These are phyloP conservation scores for Eucalyptus albens DNA, from an alignment of 345 rosid genomes.

Conservation along the genomic window DNA sequence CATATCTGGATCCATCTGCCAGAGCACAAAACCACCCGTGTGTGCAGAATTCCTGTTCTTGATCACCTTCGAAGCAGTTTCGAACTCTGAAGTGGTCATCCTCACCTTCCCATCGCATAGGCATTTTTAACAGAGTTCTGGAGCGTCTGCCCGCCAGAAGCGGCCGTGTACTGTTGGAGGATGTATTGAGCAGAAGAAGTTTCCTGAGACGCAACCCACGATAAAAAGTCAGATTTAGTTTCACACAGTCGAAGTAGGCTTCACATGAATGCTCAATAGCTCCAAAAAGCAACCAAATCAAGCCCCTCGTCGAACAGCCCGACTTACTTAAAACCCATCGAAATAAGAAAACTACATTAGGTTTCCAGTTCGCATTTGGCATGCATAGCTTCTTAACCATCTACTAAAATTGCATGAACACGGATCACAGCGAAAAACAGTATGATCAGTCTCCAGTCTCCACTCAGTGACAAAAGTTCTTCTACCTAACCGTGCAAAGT, in stretches of 20 bases:
- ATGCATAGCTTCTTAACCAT: neutral
- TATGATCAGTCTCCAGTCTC: neutral
- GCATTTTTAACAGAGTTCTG: slow-evolving; percentile 1
- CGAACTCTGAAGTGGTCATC: slow-evolving; percentile 3
- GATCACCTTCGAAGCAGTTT: slow-evolving; percentile 1
- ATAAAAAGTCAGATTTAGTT: neutral
- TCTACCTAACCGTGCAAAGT: neutral
- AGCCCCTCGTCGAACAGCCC: neutral
- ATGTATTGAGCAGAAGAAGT: slow-evolving; percentile 5
- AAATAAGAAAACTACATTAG: neutral
- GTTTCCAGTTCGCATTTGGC: neutral
- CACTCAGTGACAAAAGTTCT: neutral
- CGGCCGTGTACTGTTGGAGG: slow-evolving; percentile 4
- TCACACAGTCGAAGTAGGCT: neutral
- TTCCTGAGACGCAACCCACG: neutral
- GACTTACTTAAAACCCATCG: neutral
- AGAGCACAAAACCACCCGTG: slow-evolving; percentile 2
- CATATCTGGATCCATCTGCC: slow-evolving; percentile 9
- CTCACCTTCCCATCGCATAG: slow-evolving; percentile 3
- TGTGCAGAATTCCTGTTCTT: slow-evolving; percentile 1
- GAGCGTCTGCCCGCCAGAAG: slow-evolving; percentile 1
- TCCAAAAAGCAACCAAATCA: neutral
- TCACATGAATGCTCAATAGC: neutral
- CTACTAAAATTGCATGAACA: neutral
- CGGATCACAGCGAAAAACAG: neutral